Evolutionary conservation across 805 yeast species (phyloP), one percentile per base, ranked within the genome.

Genomic region (Ogataea nakhonphanomensis): DNA sequence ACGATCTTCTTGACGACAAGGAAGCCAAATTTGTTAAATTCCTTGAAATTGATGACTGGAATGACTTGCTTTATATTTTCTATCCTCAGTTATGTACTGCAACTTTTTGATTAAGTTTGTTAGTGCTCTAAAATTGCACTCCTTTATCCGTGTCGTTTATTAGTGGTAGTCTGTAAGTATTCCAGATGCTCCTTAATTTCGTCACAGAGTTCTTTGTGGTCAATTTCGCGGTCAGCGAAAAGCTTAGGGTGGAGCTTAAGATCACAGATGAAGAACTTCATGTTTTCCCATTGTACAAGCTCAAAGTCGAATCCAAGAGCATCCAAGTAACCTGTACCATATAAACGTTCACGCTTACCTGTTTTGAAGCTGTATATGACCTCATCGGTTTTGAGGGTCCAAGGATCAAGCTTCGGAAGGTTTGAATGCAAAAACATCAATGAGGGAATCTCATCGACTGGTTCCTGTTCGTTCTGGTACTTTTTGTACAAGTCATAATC

Each of bases 351-450:
- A 45, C 85, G 61, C 10, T 71, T 62, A 3, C 74, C 76, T 7
- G 66, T 65, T 20, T 62, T 67, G 7, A 30, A 21, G 30, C 65
- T 62, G 35, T 67, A 59, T 2, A 73, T 65, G 37, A 69, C 66
- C 2, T 67, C 68, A 4, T 64, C 65, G n/a, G 54, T 44, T 41
- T 66, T 70, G 44, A 81, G 64, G 11, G 62, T 61, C 68, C 80
- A 73, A 2, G 87, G 86, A 52, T 81, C 77, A 43, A 81, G 59
- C 55, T 81, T 81, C 7, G 86, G 86, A 62, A 70, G 74, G 54
- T 81, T 81, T 25, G 84, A 77, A 55, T 81, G 88, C 36, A 80
- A 72, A 50, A 81, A 81, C 43, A 79, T 50, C 12, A 64, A 54
- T 27, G 53, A 52, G 33, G 70, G 68, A n/a, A 37, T 28, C 25